Percentiles rank a stretch among this genome's conserved stretches.
Conservation (phyloP, 2,329 filamentous ascomycete species). For the Cordyceps pruinosa region DNA sequence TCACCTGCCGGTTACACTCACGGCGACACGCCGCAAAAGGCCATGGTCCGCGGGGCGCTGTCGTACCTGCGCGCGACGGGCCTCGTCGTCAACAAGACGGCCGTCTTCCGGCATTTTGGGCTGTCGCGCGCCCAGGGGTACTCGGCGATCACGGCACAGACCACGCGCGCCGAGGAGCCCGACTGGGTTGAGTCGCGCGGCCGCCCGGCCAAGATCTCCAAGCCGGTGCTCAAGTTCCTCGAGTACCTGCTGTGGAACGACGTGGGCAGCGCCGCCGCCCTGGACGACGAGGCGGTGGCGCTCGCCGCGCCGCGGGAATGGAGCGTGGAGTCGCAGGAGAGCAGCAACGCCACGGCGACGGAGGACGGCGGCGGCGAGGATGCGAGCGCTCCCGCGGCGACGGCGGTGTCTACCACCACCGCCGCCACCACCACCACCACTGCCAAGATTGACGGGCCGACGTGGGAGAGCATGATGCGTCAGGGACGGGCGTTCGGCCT, state of each 20-base stretch:
- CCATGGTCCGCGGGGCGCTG: slow-evolving; percentile 33
- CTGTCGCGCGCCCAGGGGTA: slow-evolving; percentile 33
- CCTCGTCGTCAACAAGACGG: slow-evolving; percentile 32
- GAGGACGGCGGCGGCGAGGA: background rate
- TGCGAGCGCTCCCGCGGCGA: background rate
- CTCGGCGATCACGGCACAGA: slow-evolving; percentile 25
- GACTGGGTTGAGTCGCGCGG: slow-evolving; percentile 34
- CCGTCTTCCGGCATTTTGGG: slow-evolving; percentile 34
- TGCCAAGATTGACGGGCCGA: background rate
- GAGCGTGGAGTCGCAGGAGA: background rate
- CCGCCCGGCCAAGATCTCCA: slow-evolving; percentile 28
- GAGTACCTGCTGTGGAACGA: slow-evolving; percentile 32
- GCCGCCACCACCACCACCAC: background rate
- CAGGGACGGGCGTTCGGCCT: slow-evolving; percentile 27
- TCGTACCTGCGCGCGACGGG: slow-evolving; percentile 33
- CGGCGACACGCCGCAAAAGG: slow-evolving; percentile 31
- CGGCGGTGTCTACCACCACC: background rate
- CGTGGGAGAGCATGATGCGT: slow-evolving; percentile 1
- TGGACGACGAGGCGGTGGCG: background rate
- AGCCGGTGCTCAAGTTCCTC: slow-evolving; percentile 30
- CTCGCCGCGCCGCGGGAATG: background rate
- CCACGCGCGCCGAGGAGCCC: slow-evolving; percentile 26
- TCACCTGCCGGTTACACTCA: slow-evolving; percentile 29
- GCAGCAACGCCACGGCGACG: background rate
- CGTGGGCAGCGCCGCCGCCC: slow-evolving; percentile 20